A percentile compares a stretch with the other conserved stretches of the same genome.
Evolutionary conservation across 2,329 filamentous ascomycete species (phyloP).

Genomic region (Cercospora canescens): DNA sequence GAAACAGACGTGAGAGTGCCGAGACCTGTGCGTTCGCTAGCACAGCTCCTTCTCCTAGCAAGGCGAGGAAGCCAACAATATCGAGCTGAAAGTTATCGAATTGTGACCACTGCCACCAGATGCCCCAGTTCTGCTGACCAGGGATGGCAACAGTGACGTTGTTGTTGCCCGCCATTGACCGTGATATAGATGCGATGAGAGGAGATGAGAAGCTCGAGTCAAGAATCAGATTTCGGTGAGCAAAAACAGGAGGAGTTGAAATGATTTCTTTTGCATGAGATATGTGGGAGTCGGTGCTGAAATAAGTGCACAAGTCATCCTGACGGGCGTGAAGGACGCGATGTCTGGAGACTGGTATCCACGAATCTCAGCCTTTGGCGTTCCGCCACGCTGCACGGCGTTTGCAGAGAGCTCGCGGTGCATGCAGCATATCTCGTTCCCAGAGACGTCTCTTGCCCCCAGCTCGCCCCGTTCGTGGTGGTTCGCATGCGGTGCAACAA

Average conservation of each 20-base stretch:
- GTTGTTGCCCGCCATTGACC: conserved; percentile 28
- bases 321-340: neutral
- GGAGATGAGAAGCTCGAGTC: neutral
- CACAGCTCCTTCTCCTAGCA: conserved; percentile 53
- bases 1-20: conserved; percentile 51
- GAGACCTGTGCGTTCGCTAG: conserved; percentile 53
- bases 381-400: neutral
- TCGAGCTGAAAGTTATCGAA: conserved; percentile 51
- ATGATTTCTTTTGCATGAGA: neutral
- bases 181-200: neutral
- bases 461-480: neutral
- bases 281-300: neutral
- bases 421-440: neutral
- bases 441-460: neutral
- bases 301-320: neutral
- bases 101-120: conserved; percentile 40
- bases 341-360: neutral
- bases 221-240: neutral
- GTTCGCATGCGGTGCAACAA: neutral
- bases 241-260: neutral
- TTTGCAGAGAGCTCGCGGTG: neutral
- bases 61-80: conserved; percentile 57
- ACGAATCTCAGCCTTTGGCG: neutral
- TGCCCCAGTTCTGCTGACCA: conserved; percentile 25
- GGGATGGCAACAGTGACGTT: conserved; percentile 31